These are phyloP conservation scores for Gautieria morchelliformis DNA, from an alignment of 768 basidiomycete species.

Conservation along the genomic window DNA sequence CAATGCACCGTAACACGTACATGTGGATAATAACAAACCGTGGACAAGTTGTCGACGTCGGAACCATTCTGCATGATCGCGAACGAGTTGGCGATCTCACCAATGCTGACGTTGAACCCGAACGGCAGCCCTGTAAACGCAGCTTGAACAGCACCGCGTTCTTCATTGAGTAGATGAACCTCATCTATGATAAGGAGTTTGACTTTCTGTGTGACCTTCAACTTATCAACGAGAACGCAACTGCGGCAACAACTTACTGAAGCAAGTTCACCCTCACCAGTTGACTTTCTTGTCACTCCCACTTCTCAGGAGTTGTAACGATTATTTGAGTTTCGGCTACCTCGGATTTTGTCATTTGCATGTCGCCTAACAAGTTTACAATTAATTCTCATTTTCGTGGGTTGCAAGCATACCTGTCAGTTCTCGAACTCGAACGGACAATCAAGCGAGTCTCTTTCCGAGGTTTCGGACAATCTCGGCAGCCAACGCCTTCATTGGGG, in stretches of 20 bases:
- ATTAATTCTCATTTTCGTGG: background rate
- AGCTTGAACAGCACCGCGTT: conserved; percentile 87
- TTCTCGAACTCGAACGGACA: conserved; percentile 79
- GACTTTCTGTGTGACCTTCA: conserved; percentile 47
- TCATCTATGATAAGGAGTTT: conserved; percentile 97
- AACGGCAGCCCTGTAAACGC: conserved; percentile 51
- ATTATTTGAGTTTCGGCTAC: conserved; percentile 95
- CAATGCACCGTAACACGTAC: background rate
- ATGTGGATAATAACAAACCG: conserved; percentile 26
- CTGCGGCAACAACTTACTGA: conserved; percentile 43
- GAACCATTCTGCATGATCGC: conserved; percentile 45
- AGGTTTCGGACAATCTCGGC: conserved; percentile 93
- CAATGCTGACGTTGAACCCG: conserved; percentile 51
- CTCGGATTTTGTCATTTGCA: conserved; percentile 92
- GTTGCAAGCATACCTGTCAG: conserved; percentile 59
- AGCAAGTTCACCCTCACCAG: conserved; percentile 93
- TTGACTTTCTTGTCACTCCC: conserved; percentile 97
- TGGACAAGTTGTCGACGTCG: conserved; percentile 48
- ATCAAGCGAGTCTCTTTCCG: conserved; percentile 82
- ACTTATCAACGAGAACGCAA: background rate
- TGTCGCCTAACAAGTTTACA: conserved; percentile 50
- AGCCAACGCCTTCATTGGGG: conserved; percentile 97
- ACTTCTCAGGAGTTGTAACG: conserved; percentile 98
- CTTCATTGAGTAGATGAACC: conserved; percentile 93
- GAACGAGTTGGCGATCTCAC: conserved; percentile 56